A percentile compares a stretch with the other conserved stretches of the same genome.
Evolutionary conservation across 805 yeast genomes (phyloP).

Genomic region (Vanderwaltozyma yarrowii): DNA sequence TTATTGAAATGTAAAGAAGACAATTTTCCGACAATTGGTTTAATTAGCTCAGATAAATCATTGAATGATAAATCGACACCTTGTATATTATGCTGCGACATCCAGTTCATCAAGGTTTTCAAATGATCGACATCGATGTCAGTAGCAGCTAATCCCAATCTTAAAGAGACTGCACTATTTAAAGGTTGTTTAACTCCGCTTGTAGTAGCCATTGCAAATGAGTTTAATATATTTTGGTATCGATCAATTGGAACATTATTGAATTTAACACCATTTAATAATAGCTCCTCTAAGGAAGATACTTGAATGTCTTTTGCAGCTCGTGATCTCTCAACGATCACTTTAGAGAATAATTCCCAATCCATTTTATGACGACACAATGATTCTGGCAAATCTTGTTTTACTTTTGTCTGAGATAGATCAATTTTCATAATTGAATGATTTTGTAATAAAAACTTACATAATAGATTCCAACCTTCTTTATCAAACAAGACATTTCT

Average conservation of each 20-base stretch:
- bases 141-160: constrained; percentile 72
- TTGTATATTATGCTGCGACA: constrained; percentile 30
- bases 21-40: constrained; percentile 17
- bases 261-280: constrained; percentile 69
- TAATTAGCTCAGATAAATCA: constrained; percentile 37
- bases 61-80: constrained; percentile 85
- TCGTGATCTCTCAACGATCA: constrained; percentile 44
- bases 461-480: constrained; percentile 69
- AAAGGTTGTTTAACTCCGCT: no score
- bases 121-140: constrained; percentile 53
- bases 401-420: constrained; percentile 51
- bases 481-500: constrained; percentile 66
- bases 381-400: constrained; percentile 25
- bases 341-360: constrained; percentile 69
- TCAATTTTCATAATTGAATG: constrained; percentile 50
- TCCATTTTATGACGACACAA: constrained; percentile 65
- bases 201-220: constrained; percentile 36
- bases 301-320: constrained; percentile 26
- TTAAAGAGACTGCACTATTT: constrained; percentile 11
- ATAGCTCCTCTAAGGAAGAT: constrained; percentile 50
- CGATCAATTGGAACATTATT: constrained; percentile 36
- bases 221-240: constrained; percentile 45
- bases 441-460: constrained; percentile 63
- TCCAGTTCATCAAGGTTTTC: constrained; percentile 48
- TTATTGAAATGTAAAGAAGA: constrained; percentile 13